Conservation (phyloP, 208 protist species). For the Trypanosoma scelopori region DNA sequence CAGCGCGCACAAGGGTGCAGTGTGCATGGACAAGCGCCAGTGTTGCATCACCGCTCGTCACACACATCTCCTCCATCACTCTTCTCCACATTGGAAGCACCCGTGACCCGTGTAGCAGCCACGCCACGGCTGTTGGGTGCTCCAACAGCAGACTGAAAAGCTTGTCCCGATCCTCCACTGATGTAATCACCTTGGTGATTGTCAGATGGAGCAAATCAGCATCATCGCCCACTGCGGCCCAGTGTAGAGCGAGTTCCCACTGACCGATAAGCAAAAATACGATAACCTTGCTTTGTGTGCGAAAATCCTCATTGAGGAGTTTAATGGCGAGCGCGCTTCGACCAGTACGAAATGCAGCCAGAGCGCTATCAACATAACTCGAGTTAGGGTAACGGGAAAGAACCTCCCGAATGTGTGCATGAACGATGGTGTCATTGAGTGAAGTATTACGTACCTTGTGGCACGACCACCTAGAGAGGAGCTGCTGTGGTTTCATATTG, state of each 20-base stretch:
- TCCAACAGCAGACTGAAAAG: constrained; percentile 25
- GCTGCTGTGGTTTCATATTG: constrained; percentile 25
- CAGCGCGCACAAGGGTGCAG: not conserved
- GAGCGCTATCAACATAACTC: constrained; percentile 45
- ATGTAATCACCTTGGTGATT: constrained; percentile 16
- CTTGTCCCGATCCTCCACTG: constrained; percentile 16
- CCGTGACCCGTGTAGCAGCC: constrained; percentile 10
- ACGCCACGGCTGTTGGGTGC: constrained; percentile 12
- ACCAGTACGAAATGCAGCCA: constrained; percentile 27
- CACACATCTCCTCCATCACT: constrained; percentile 1
- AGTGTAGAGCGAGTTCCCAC: constrained; percentile 28
- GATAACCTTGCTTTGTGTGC: constrained; percentile 30
- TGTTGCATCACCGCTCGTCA: not conserved
- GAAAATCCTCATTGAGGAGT: constrained; percentile 46
- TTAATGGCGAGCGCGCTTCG: constrained; percentile 31
- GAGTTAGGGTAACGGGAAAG: constrained; percentile 24
- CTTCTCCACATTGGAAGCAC: constrained; percentile 20
- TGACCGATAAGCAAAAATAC: constrained; percentile 37
- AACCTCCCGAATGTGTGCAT: constrained; percentile 25
- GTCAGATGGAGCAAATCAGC: constrained; percentile 45
- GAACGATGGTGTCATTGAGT: constrained; percentile 11
- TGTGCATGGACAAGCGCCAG: not conserved
- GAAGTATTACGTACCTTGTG: constrained; percentile 9
- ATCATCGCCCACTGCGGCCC: constrained; percentile 30
- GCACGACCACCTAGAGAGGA: constrained; percentile 37